Conservation (phyloP, 371 early-diverging fungal genomes). For the Mucor saturninus region DNA sequence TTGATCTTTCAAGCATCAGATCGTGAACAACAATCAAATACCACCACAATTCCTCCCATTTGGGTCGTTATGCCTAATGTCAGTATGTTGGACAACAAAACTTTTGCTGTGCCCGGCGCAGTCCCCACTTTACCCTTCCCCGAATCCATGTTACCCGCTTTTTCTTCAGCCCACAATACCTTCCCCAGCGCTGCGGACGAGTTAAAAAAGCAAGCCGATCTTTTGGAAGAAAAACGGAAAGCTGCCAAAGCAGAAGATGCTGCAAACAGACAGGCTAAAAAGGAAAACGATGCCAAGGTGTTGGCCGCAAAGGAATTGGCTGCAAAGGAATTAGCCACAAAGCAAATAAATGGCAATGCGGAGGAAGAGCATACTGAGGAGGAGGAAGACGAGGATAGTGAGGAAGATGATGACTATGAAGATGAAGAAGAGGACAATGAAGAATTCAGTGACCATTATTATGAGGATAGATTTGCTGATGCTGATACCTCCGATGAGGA, state of each 20-base stretch:
- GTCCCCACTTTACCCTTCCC: conserved; percentile 6
- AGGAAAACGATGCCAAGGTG: not conserved
- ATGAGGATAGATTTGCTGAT: conserved; percentile 17
- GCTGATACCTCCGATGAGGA: conserved; percentile 12
- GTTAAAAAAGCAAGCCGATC: not conserved
- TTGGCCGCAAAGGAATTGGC: not conserved
- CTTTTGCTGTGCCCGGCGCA: conserved; percentile 2
- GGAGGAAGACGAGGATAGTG: not conserved
- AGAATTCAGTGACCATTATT: not conserved
- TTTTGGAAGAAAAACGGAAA: not conserved
- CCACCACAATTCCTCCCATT: conserved; percentile 11
- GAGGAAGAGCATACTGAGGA: not conserved
- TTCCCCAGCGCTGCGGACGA: not conserved
- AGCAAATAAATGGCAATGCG: not conserved
- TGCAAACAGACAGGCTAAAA: not conserved
- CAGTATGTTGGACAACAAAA: conserved; percentile 17
- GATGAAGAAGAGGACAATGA: not conserved
- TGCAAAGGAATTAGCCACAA: not conserved
- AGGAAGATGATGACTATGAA: not conserved
- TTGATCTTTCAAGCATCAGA: conserved; percentile 3
- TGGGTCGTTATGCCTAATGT: conserved; percentile 27
- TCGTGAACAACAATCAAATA: not conserved
- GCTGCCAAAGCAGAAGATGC: too few species aligned
- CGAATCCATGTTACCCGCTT: not conserved
- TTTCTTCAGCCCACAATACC: not conserved